Conservation (phyloP, 495 filamentous ascomycete species). For the Aspergillus asperescens region DNA sequence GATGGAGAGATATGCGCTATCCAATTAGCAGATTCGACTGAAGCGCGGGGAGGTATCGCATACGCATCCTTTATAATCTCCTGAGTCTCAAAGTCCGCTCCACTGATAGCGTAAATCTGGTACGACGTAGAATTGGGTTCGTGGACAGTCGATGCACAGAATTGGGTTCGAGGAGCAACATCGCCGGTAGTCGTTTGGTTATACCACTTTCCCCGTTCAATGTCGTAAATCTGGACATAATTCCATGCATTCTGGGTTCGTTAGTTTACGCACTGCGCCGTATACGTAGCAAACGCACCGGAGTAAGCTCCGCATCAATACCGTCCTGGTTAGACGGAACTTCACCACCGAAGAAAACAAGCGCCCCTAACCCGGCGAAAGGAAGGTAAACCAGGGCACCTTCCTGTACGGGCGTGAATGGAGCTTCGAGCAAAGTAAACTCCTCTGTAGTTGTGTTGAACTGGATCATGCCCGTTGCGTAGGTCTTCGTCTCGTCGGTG, state of each 20-base stretch:
- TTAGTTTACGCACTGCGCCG: neutral
- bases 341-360: conserved; percentile 17
- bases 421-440: conserved; percentile 4
- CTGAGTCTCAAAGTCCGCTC: conserved; percentile 3
- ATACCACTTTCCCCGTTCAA: conserved; percentile 13
- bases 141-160: conserved; percentile 15
- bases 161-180: conserved; percentile 10
- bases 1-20: conserved; percentile 15
- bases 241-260: conserved; percentile 16
- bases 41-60: neutral
- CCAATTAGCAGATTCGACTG: neutral
- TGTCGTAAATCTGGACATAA: conserved; percentile 17
- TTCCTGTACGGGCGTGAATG: conserved; percentile 12
- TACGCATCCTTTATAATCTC: conserved; percentile 3
- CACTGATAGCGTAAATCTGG: conserved; percentile 15
- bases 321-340: conserved; percentile 12
- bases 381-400: conserved; percentile 14
- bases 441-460: conserved; percentile 17
- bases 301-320: conserved; percentile 9
- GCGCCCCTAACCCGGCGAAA: conserved; percentile 1
- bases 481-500: conserved; percentile 8
- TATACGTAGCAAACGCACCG: neutral
- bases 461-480: conserved; percentile 10
- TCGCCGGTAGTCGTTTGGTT: conserved; percentile 16
- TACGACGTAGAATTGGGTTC: conserved; percentile 10